phyloP scores from a whole-genome alignment of 371 early-diverging fungal species.

The Circinella minor region DNA sequence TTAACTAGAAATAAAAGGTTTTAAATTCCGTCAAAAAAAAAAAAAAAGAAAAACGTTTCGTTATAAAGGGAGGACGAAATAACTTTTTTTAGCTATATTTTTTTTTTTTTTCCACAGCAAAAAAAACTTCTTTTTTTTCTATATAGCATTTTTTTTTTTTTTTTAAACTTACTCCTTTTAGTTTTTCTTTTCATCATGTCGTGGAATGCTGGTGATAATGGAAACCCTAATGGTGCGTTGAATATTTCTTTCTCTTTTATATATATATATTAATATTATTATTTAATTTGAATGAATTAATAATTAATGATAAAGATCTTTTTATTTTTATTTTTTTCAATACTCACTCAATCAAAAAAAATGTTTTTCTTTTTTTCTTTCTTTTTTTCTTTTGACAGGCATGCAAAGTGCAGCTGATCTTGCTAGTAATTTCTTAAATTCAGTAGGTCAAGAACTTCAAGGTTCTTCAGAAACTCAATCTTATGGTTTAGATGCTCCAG shows the following conservation, averaged over 20 bases:
- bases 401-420: constrained; percentile 41
- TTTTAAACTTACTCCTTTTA: neutral
- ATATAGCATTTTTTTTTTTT: neutral
- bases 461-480: constrained; percentile 21
- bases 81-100: neutral
- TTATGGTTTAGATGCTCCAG: constrained; percentile 25
- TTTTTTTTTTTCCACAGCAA: neutral
- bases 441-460: constrained; percentile 48
- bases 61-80: neutral
- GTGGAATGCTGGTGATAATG: constrained; percentile 9
- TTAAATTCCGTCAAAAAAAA: neutral
- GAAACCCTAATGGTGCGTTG: neutral
- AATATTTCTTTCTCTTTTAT: neutral
- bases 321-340: no score
- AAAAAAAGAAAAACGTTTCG: no score
- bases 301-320: no score
- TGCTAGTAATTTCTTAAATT: constrained; percentile 51
- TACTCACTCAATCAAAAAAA: no score
- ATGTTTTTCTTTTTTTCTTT: no score
- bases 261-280: no score
- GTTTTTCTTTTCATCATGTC: constrained; percentile 11
- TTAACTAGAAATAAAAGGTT: no score
- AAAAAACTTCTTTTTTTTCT: no score
- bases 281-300: no score
- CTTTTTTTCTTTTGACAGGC: neutral